A percentile compares a stretch with the other conserved stretches of the same genome.
Conservation (phyloP, 495 filamentous ascomycete species). For the Rostrohypoxylon terebratum region DNA sequence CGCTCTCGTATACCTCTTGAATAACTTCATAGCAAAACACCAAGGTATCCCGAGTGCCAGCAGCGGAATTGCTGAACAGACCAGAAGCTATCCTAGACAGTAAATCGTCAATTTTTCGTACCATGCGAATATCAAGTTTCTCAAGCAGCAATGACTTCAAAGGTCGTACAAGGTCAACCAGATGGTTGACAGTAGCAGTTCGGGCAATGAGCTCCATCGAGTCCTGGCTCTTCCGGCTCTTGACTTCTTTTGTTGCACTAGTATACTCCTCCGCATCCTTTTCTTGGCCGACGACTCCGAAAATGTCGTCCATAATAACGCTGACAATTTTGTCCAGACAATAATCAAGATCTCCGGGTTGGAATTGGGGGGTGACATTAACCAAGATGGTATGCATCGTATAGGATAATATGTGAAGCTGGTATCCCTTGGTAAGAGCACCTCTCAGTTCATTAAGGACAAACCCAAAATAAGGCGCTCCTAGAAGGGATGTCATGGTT, state of each 20-base stretch:
- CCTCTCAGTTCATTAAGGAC: constrained; percentile 91
- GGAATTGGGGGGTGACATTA: constrained; percentile 74
- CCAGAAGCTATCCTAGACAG: constrained; percentile 85
- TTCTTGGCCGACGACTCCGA: constrained; percentile 93
- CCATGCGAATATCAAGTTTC: constrained; percentile 80
- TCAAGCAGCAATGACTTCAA: constrained; percentile 81
- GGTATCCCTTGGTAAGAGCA: constrained; percentile 84
- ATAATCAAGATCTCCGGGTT: constrained; percentile 88
- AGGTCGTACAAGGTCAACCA: constrained; percentile 81
- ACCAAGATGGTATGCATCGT: constrained; percentile 94
- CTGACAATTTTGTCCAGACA: constrained; percentile 80
- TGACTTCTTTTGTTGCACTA: constrained; percentile 96
- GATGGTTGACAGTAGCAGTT: constrained; percentile 75
- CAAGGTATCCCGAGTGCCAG: constrained; percentile 79
- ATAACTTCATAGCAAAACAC: constrained; percentile 95
- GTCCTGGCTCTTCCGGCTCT: constrained; percentile 96
- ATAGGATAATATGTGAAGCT: constrained; percentile 94
- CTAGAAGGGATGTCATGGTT: constrained; percentile 81
- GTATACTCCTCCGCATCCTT: constrained; percentile 97
- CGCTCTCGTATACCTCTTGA: constrained; percentile 79
- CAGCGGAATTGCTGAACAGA: constrained; percentile 79
- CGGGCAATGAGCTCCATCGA: constrained; percentile 94
- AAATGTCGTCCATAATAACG: constrained; percentile 97
- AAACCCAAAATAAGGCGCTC: constrained; percentile 85
- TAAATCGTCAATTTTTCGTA: constrained; percentile 90